Base-by-base conservation (phyloP, 192 early-diverging fungal species). In the Backusella tarrabulga region DNA sequence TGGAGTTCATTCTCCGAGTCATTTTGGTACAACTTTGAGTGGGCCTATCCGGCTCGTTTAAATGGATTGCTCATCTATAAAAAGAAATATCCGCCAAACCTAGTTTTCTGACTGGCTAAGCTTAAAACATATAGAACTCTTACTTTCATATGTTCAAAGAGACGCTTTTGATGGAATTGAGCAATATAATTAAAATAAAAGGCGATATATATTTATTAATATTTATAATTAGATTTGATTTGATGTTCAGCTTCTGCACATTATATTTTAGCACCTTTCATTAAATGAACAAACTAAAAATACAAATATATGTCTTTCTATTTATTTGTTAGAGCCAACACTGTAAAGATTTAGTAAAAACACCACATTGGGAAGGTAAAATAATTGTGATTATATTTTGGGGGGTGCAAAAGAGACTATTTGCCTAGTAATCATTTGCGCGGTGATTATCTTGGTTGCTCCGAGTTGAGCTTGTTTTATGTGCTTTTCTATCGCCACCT, bases 61-160 rank as follows among this genome's bases (percentile, higher is more conserved):
- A 69, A 69, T 38, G 19, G 68, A 69, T 69, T 69, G n/a, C 42
- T 52, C 23, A 26, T 52, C 42, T 34, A 72, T 42, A 34, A 34
- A 50, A 50, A 52, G 71, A 44, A 72, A 50, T 41, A 72, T 72
- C 71, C 71, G 71, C 71, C 70, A 71, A 44, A 71, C 42, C 70
- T 44, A 32, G 70, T 71, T 46, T 6, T 40, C 70, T 71, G 15
- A 71, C 40, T 46, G 36, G 70, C 36, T 71, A 46, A 26, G 23
- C 38, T 29, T 29, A 38, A 46, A 17, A 42, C 23, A 29, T 23
- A 44, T 36, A 9, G n/a, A 4, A 32, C 21, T 29, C 29, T 71
- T 23, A 41, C 26, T 29, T 71, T 71, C 36, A 36, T 71, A 54
- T 54, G 52, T 7, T 54, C 7, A 54, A 23, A 44, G 42, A 44